Evolutionary conservation across 176 grass and related monocot species (phyloP), one percentile per base, ranked within the genome.

Genomic region (Hordeum marinum): DNA sequence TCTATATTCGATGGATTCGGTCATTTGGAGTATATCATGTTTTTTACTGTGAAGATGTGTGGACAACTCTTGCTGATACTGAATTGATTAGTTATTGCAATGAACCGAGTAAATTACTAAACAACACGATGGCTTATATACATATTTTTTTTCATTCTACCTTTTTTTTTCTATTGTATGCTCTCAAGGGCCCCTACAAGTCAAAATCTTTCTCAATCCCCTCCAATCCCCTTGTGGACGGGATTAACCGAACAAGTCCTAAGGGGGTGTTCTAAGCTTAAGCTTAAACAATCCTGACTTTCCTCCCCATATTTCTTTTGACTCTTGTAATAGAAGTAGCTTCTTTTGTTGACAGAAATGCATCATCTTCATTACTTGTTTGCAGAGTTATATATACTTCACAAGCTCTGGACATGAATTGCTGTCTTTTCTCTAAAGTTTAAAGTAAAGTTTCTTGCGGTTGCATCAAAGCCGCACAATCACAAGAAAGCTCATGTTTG

Each of bases 401-500:
- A 6, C 61, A 48, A 68, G 48, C 13, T 68, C 14, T 89, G n/a
- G 15, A 10, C 42, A 26, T 24, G 3, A 54, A 20, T 26, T 57
- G 23, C 23, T 68, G 29, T 14, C 60, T 54, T 55, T 63, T 14
- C 15, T 63, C 41, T 14, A 32, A 64, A 72, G 27, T 0, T 50
- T 11, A 29, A 68, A 75, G 32, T 0, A 2, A 7, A 72, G 24
- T 76, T 75, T 60, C 36, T 48, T 80, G 13, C 24, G 35, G 41
- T 11, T 21, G 34, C 25, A 84, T n/a, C 25, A 67, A 66, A 40
- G 87, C 55, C 34, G 13, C 11, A 36, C 46, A 60, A 26, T 74
- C 26, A 89, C 69, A 61, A 11, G 41, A 68, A 85, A 35, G 64
- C 82, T 46, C 4, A 82, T 68, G 68, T 39, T 59, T 89, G 24